phyloP scores from a whole-genome alignment of 2,329 filamentous ascomycete species.

The Herpotrichia juniperi region DNA sequence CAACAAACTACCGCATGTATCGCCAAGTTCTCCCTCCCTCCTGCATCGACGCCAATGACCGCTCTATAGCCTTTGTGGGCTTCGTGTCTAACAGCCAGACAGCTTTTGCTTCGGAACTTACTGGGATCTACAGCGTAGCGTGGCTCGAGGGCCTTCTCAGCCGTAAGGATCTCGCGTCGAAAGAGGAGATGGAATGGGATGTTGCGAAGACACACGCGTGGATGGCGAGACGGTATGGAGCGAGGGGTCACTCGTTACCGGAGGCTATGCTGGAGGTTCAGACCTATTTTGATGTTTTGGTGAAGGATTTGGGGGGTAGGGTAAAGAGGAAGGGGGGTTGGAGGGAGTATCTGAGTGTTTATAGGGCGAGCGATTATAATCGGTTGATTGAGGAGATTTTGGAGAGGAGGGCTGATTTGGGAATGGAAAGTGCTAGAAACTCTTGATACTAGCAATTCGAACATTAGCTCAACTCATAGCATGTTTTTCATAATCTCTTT shows the following conservation, averaged over 20 bases:
- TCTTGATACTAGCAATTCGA: no score
- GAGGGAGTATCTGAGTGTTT: constrained; percentile 7
- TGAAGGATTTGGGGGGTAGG: constrained; percentile 9
- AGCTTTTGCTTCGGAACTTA: constrained; percentile 8
- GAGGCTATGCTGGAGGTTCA: not conserved
- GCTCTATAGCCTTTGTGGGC: constrained; percentile 10
- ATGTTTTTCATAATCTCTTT: no score
- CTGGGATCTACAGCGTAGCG: constrained; percentile 6
- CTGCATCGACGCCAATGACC: not conserved
- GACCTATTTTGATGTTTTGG: constrained; percentile 7
- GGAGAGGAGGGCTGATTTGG: constrained; percentile 24
- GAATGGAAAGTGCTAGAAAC: not conserved
- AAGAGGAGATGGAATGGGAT: constrained; percentile 64
- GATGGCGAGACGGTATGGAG: constrained; percentile 76
- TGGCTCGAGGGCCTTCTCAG: constrained; percentile 8
- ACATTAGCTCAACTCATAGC: no score
- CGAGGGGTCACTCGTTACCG: not conserved
- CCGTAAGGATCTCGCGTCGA: not conserved
- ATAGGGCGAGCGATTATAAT: constrained; percentile 3
- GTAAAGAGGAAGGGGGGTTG: constrained; percentile 4
- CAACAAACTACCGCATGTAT: constrained; percentile 13
- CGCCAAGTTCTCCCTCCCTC: constrained; percentile 7
- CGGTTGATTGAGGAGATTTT: constrained; percentile 2
- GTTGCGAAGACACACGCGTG: constrained; percentile 80
- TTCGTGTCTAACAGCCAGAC: constrained; percentile 6